Evolutionary conservation across 2,329 filamentous ascomycete genomes (phyloP), one percentile per base, ranked within the genome.

Genomic region (Ophiosphaerella narmari): DNA sequence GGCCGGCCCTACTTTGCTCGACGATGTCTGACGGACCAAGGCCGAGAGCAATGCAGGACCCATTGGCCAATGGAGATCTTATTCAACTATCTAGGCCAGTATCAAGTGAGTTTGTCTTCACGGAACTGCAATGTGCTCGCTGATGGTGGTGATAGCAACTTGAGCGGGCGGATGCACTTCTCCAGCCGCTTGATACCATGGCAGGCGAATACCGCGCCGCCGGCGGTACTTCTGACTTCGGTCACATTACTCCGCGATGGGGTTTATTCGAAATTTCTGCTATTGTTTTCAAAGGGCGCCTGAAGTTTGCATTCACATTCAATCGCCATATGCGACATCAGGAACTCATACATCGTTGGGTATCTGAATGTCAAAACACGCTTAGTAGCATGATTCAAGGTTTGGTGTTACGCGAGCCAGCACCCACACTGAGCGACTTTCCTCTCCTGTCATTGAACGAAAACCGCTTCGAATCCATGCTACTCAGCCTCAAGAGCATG

Each of bases 31-130:
- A 72, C 67, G 0, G 21, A 48, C 9, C 59, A 67, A n/a, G 68
- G 68, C 2, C 59, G 53, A 2, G 58, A 71, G 16, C 50, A 49
- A 1, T 72, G 70, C 36, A 48, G 54, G 2, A 70, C 70, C 14
- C 75, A 76, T 23, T 75, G 69, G 62, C 77, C 76, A 0, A 77
- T 84, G 48, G 84, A 86, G 60, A 75, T 86, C 41, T 76, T 84
- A 35, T 85, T 86, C 62, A 84, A 77, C 46, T 83, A 82, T 56
- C 74, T 78, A 2, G 81, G 82, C 6, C 76, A 77, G 0, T 70
- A 80, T 21, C 77, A 81, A 46, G 79, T 66, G 77, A 74, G 54
- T 37, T 11, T 9, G 2, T 4, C 3, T 24, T 14, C 14, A 29
- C 0, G 7, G 26, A 11, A 11, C 7, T 29, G 11, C 2, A 8